Base-by-base conservation (phyloP, 1,139 yeast species). In the Arxiozyma telluris region DNA sequence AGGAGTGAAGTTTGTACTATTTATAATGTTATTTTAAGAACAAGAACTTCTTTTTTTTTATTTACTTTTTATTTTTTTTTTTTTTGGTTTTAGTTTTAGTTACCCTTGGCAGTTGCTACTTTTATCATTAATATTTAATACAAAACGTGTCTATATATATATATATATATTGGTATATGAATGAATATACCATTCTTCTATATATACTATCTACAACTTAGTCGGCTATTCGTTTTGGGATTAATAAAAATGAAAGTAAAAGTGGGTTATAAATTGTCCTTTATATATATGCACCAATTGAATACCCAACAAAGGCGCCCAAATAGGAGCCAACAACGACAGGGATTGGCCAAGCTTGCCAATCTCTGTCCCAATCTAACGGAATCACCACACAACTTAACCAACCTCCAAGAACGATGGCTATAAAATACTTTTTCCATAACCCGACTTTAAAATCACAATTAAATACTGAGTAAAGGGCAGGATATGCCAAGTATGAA, bases 281-380 rank as follows among this genome's bases (percentile, higher is more conserved):
- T 57, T 56, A 65, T 46, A 68, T 55, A 54, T 61, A 66, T 34
- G 69, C 59, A 42, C 67, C 71, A 17, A 68, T 50, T 1, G 71
- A 54, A 53, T 71, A 73, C 8, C 96, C 96, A 4, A 79, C 61
- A 30, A 82, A 75, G 2, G 83, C 79, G 20, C 97, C 98, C 0
- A 76, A 34, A 64, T 88, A 89, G 0, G 82, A 84, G 1, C 98
- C 98, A n/a, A 80, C 75, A 27, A 91, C 73, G 51, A 91, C 77
- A 1, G 98, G 91, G 55, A 89, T 80, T n/a, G 98, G 98, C 96
- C 97, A 93, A 56, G 76, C 79, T 70, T 93, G 98, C 98, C 98
- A 93, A 34, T 87, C 90, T 61, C 98, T 77, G 68, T 93, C 98
- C 98, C 98, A 93, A 69, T 93, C 98, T 55, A 93, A 76, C 0